Evolutionary conservation across 164 flowering plant species (phyloP), one percentile per base, ranked within the genome.

Genomic region (Taxillus chinensis): DNA sequence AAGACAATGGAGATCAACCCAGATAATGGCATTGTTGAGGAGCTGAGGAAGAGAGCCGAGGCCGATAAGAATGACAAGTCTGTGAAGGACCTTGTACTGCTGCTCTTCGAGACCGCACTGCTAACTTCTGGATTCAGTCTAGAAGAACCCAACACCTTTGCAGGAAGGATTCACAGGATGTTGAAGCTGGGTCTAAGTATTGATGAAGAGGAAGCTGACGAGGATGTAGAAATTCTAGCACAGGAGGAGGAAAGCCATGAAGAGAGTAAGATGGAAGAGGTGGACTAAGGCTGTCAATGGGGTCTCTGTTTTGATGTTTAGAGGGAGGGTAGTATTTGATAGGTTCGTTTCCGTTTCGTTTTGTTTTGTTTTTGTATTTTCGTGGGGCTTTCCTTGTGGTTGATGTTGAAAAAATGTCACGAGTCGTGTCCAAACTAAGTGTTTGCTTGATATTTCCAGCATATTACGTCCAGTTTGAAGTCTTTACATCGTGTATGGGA

Each of bases 1-100:
- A 86, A 84, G 69, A 86, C 92, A 0, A 86, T 86, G 92, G 89
- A 84, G 70, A 84, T 86, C 51, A 86, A 86, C 65, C 89, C 92
- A 1, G 92, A 86, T 48, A 80, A 84, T 64, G 83, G 80, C 0
- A 86, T 84, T 52, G 78, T 86, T 87, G 87, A 86, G 70, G 92
- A 86, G 76, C 62, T 83, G 65, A 83, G 91, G 65, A 86, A 83
- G 80, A 74, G 90, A n/a, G 86, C 87, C 3, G 87, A 83, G 62
- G 87, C 80, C 7, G 90, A 85, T 57, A 85, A 79, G 77, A 81
- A 79, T 14, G 87, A 85, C 55, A 85, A 82, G 65, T 81, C 90
- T 0, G 86, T 85, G 37, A 85, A 79, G 72, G 90, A 85, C 56
- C 66, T 86, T 1, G 88, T 82, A 55, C 8, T 79, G 70, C 67